phyloP scores from a whole-genome alignment of 2,329 filamentous ascomycete species.

The Ceratocystis huliohia region DNA sequence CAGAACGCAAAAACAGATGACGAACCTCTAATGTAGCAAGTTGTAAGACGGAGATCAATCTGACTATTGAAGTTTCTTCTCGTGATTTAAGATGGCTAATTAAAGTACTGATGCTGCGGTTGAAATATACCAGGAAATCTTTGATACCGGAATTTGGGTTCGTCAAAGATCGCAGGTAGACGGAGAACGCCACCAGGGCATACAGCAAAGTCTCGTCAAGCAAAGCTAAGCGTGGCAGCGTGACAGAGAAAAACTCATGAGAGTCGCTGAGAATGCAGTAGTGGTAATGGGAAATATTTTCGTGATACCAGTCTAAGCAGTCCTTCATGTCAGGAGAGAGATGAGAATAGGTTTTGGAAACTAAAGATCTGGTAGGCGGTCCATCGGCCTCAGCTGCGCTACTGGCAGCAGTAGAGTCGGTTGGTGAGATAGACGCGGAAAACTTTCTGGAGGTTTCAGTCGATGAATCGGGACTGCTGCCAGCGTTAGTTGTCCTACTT shows the following conservation, averaged over 20 bases:
- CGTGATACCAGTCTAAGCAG: conserved; percentile 65
- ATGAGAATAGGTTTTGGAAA: conserved; percentile 38
- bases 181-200: conserved; percentile 74
- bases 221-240: conserved; percentile 59
- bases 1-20: background rate
- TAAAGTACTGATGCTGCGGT: conserved; percentile 69
- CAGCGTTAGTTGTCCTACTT: conserved; percentile 22
- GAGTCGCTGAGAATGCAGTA: conserved; percentile 65
- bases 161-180: conserved; percentile 68
- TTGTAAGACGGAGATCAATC: conserved; percentile 76
- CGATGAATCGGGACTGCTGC: conserved; percentile 31
- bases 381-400: conserved; percentile 15
- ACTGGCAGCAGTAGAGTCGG: conserved; percentile 13
- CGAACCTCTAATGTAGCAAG: conserved; percentile 84
- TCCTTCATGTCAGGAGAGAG: conserved; percentile 59
- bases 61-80: conserved; percentile 59
- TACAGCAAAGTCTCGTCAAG: conserved; percentile 69
- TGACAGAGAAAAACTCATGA: conserved; percentile 59
- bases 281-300: conserved; percentile 68
- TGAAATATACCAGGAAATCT: conserved; percentile 80
- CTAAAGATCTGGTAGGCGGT: background rate
- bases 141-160: conserved; percentile 60
- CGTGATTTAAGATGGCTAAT: conserved; percentile 57
- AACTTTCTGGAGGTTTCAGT: conserved; percentile 18
- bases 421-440: conserved; percentile 12